Evolutionary conservation across 1,284 basidiomycete genomes (phyloP).

Genomic region (Ceratobasidium theobromae): DNA sequence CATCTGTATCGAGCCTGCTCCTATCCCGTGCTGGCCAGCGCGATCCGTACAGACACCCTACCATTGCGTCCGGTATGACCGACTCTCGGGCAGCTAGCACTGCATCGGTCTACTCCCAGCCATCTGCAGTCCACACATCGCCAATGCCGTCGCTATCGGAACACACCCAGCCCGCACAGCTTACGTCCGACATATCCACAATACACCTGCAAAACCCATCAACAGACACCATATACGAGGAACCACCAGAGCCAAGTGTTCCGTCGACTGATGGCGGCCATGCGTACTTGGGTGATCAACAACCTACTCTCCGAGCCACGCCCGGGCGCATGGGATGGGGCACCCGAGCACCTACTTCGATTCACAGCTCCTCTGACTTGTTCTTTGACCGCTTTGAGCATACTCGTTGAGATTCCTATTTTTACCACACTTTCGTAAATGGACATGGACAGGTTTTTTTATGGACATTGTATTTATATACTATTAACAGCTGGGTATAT

Average conservation of each 20-base stretch:
- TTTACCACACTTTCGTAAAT: background rate
- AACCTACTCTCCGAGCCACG: background rate
- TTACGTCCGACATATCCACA: background rate
- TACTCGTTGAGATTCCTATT: background rate
- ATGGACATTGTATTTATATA: background rate
- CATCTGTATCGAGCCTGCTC: background rate
- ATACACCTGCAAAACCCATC: background rate
- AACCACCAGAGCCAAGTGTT: background rate
- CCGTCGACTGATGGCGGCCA: background rate
- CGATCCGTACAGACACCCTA: conserved; percentile 16
- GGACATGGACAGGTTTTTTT: background rate
- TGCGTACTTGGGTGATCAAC: no score
- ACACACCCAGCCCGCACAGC: background rate
- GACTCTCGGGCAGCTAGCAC: conserved; percentile 20
- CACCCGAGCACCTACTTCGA: background rate
- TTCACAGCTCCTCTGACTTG: conserved; percentile 3
- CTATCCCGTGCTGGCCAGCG: background rate
- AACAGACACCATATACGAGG: background rate
- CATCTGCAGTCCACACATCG: background rate
- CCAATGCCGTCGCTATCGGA: background rate
- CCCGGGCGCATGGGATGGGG: conserved; percentile 10
- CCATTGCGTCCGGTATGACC: background rate
- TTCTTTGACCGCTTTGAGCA: background rate
- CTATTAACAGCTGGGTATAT: background rate
- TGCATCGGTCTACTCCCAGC: conserved; percentile 15